These are phyloP conservation scores for Fusarium floridanum DNA, from an alignment of 2,329 filamentous ascomycete genomes.

Conservation along the genomic window DNA sequence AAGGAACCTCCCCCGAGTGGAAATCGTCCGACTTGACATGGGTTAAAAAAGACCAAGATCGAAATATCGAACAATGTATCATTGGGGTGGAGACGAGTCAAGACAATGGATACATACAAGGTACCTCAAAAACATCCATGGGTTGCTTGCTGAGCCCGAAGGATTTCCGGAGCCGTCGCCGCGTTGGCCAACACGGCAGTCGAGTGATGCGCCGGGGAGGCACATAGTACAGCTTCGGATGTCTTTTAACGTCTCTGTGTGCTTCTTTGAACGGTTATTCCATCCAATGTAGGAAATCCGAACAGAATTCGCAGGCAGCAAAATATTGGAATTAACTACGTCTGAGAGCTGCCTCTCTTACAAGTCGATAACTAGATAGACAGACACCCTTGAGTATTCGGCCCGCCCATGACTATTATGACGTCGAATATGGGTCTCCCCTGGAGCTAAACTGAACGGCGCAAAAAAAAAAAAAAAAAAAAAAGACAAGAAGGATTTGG, in stretches of 20 bases:
- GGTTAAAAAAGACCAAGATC: conserved; percentile 1
- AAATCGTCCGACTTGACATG: background rate
- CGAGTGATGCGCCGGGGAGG: background rate
- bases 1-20: background rate
- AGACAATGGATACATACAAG: background rate
- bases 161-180: conserved; percentile 33
- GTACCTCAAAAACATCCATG: background rate
- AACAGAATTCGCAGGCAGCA: background rate
- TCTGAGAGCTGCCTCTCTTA: background rate
- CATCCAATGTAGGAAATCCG: conserved; percentile 27
- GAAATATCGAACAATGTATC: background rate
- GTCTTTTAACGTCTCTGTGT: background rate
- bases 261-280: background rate
- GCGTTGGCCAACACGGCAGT: conserved; percentile 27
- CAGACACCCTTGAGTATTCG: conserved; percentile 22
- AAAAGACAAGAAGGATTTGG: conserved; percentile 8
- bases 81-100: background rate
- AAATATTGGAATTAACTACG: background rate
- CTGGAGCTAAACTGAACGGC: conserved; percentile 13
- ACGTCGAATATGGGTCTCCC: conserved; percentile 32
- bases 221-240: background rate
- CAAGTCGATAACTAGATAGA: conserved; percentile 1
- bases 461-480: background rate
- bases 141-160: conserved; percentile 13
- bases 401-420: conserved; percentile 25